These are phyloP conservation scores for Stentor coeruleus DNA, from an alignment of 73 alveolate species.

Conservation along the genomic window DNA sequence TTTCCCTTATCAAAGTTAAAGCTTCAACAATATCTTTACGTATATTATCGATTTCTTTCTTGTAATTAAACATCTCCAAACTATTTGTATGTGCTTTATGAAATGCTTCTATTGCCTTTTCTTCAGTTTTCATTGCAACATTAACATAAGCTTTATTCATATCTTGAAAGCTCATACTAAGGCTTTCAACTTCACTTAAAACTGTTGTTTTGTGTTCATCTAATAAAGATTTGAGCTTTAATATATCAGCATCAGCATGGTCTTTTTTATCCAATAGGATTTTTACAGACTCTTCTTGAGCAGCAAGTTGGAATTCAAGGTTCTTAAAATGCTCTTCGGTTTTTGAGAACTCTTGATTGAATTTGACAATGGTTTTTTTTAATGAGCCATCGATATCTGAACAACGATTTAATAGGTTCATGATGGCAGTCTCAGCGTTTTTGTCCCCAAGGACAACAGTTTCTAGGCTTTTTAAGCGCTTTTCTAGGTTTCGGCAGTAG, in stretches of 20 bases:
- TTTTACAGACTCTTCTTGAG: not conserved
- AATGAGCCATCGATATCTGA: constrained; percentile 2
- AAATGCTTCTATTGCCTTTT: not conserved
- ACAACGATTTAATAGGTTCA: not conserved
- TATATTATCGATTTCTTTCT: not conserved
- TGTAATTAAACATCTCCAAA: not conserved
- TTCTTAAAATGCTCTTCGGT: not conserved
- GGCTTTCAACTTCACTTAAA: not conserved
- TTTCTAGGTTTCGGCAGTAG: not conserved
- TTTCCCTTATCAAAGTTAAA: not conserved
- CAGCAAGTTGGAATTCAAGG: not conserved
- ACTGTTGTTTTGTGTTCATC: not conserved
- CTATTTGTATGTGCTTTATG: not conserved
- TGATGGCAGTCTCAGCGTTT: not conserved
- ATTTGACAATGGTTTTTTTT: not conserved
- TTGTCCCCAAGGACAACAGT: not conserved
- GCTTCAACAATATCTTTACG: not conserved
- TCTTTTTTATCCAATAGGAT: not conserved
- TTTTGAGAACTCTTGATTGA: not conserved
- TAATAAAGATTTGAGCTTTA: not conserved
- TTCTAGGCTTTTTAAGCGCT: not conserved
- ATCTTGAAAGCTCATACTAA: not conserved
- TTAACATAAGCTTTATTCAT: constrained; percentile 5
- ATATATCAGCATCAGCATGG: not conserved
- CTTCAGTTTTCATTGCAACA: not conserved